Conservation (phyloP, 345 rosid genomes). For the Pistacia integerrima region DNA sequence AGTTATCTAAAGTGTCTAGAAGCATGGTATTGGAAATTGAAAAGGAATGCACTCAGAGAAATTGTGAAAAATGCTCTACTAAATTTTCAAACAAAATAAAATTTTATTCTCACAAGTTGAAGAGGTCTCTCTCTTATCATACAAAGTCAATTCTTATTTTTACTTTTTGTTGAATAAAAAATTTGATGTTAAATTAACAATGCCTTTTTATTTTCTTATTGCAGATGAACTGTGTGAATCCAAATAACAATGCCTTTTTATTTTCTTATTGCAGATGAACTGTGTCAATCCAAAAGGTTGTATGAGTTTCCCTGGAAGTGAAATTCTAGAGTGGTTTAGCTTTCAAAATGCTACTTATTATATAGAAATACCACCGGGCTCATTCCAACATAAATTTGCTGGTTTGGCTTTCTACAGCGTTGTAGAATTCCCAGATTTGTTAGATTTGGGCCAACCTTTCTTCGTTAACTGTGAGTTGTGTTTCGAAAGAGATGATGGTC, state of each 20-base stretch:
- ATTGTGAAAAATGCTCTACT: neutral
- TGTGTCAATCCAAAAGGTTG: neutral
- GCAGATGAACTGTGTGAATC: neutral
- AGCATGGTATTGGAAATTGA: too few species aligned
- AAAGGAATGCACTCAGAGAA: neutral
- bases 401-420: neutral
- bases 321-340: neutral
- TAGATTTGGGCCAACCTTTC: too few species aligned
- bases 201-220: neutral
- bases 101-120: neutral
- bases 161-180: neutral
- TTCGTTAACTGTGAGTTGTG: too few species aligned
- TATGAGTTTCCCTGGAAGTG: neutral
- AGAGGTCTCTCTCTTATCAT: neutral
- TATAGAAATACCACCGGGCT: neutral
- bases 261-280: neutral
- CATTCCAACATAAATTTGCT: neutral
- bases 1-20: too few species aligned
- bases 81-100: neutral
- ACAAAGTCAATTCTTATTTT: too few species aligned
- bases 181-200: neutral
- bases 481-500: too few species aligned
- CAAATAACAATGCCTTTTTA: too few species aligned
- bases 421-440: slow-evolving; percentile 11
- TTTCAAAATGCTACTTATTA: neutral